These are phyloP conservation scores for Echinosophora koreensis DNA, from an alignment of 306 rosid species.

Conservation along the genomic window DNA sequence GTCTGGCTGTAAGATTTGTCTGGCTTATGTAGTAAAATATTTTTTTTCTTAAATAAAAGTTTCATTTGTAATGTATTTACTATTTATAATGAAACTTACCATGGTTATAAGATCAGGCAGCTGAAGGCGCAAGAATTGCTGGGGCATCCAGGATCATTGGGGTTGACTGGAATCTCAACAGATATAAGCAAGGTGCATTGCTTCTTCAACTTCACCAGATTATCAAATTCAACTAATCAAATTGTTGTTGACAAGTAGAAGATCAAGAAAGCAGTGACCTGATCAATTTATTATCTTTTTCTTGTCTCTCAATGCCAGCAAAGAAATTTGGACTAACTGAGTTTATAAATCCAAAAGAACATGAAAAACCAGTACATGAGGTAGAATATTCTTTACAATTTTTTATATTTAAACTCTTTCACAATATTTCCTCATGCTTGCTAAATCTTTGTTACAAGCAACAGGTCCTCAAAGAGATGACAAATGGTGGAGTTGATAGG, in stretches of 20 bases:
- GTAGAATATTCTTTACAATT: slow-evolving; percentile 19
- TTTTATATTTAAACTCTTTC: not conserved
- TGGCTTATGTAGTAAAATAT: not conserved
- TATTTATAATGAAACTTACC: no score
- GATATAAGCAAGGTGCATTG: slow-evolving; percentile 48
- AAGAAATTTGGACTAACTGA: slow-evolving; percentile 56
- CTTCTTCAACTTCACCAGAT: not conserved
- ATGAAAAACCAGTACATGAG: slow-evolving; percentile 55
- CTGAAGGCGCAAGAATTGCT: slow-evolving; percentile 59
- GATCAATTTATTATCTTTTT: not conserved
- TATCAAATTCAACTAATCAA: not conserved
- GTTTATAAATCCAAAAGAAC: slow-evolving; percentile 56
- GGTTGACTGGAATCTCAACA: slow-evolving; percentile 46
- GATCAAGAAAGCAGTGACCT: not conserved
- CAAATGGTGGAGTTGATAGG: slow-evolving; percentile 60
- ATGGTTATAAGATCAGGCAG: slow-evolving; percentile 46
- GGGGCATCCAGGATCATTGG: slow-evolving; percentile 59
- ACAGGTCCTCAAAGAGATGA: slow-evolving; percentile 58
- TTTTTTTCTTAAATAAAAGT: not conserved
- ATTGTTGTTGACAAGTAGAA: not conserved
- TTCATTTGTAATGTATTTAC: not conserved
- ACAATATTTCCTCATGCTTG: not conserved
- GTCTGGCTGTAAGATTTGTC: slow-evolving; percentile 48
- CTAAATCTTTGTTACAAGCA: not conserved
- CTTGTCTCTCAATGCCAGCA: slow-evolving; percentile 37